These are phyloP conservation scores for Lepidopterella palustris DNA, from an alignment of 495 filamentous ascomycete genomes.

Conservation along the genomic window DNA sequence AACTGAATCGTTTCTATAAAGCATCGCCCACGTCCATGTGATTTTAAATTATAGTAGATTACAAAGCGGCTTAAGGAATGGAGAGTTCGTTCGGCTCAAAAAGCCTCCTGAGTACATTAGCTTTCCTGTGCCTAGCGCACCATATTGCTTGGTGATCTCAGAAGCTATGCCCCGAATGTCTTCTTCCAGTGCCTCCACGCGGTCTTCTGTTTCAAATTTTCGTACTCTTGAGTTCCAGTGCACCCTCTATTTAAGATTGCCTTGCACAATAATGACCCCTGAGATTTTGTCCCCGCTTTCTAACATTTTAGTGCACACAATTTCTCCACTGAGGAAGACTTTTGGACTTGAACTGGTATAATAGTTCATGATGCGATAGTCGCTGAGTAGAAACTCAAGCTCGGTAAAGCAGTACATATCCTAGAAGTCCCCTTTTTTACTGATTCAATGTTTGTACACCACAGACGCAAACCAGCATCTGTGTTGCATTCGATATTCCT, in stretches of 20 bases:
- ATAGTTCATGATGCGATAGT: constrained; percentile 62
- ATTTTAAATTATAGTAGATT: no score
- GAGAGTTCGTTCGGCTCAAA: no score
- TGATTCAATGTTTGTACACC: constrained; percentile 57
- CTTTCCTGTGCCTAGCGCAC: no score
- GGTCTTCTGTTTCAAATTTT: constrained; percentile 27
- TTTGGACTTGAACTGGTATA: constrained; percentile 43
- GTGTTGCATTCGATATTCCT: constrained; percentile 44
- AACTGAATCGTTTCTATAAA: neutral
- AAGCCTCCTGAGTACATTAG: no score
- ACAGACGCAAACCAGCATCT: constrained; percentile 44
- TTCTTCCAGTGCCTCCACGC: constrained; percentile 30
- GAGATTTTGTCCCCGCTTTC: constrained; percentile 42
- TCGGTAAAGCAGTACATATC: constrained; percentile 55
- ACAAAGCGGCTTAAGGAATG: no score
- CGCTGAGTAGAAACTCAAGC: constrained; percentile 54
- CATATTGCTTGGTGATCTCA: constrained; percentile 18
- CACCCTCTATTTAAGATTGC: constrained; percentile 52
- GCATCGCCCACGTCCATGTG: neutral
- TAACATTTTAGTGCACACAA: constrained; percentile 54
- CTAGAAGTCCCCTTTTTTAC: constrained; percentile 44
- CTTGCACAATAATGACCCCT: constrained; percentile 52
- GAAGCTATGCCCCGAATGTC: constrained; percentile 28
- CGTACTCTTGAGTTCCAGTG: constrained; percentile 39
- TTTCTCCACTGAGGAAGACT: constrained; percentile 44